Evolutionary conservation across 495 filamentous ascomycete genomes (phyloP).

Genomic region (Aspergillus olivimuriae): DNA sequence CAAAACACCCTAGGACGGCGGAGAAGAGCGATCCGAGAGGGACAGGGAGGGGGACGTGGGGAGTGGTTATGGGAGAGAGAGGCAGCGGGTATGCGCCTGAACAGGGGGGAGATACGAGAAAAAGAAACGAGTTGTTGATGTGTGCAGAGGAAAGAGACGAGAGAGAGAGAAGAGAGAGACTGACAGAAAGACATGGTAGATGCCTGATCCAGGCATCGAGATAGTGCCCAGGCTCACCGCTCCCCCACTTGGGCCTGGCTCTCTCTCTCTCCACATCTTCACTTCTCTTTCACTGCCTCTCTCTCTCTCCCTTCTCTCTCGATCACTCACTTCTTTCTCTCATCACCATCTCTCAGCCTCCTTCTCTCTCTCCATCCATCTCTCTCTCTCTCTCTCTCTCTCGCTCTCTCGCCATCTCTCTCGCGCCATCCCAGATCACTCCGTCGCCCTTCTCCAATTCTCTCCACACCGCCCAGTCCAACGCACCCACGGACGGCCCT

Average conservation of each 20-base stretch:
- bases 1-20: not conserved
- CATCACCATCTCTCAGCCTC: no score
- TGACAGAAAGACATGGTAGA: not conserved
- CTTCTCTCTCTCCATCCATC: conserved; percentile 1
- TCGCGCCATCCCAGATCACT: conserved; percentile 5
- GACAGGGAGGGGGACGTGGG: no score
- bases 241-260: no score
- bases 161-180: not conserved
- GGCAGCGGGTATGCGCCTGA: no score
- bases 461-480: not conserved
- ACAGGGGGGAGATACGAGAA: not conserved
- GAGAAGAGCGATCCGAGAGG: conserved; percentile 1
- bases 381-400: conserved; percentile 3
- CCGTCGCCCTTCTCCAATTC: not conserved
- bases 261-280: conserved; percentile 1
- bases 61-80: no score
- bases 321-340: no score
- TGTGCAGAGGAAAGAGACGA: not conserved
- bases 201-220: not conserved
- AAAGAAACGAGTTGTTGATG: not conserved
- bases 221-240: not conserved
- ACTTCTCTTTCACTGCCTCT: not conserved
- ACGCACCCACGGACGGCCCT: not conserved
- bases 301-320: conserved; percentile 1
- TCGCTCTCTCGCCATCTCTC: conserved; percentile 1